A percentile compares a stretch with the other conserved stretches of the same genome.
Evolutionary conservation across 2,329 filamentous ascomycete species (phyloP).

Genomic region (Aspergillus eucalypticola): DNA sequence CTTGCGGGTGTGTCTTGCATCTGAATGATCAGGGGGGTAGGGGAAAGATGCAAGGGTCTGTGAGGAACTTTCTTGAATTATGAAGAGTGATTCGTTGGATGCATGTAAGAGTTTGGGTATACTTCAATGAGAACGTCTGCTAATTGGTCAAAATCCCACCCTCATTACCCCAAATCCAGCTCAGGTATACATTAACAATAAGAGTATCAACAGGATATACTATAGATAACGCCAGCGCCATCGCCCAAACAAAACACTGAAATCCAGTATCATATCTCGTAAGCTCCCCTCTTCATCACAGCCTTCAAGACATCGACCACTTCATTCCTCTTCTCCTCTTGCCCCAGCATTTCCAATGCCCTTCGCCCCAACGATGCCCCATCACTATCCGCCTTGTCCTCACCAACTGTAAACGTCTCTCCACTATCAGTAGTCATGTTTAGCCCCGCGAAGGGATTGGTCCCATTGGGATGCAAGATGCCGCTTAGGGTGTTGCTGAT

Average conservation of each 20-base stretch:
- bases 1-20: too few relatives aligned
- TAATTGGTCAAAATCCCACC: too few relatives aligned
- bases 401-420: background rate
- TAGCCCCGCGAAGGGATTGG: slow-evolving; percentile 13
- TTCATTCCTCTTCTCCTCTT: slow-evolving; percentile 19
- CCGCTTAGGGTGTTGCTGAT: slow-evolving; percentile 34
- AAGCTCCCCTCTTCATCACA: background rate
- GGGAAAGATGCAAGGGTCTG: too few relatives aligned
- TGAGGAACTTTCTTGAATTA: too few relatives aligned
- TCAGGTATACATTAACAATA: background rate
- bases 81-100: too few relatives aligned
- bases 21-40: too few relatives aligned
- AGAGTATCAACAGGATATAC: background rate
- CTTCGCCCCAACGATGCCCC: slow-evolving; percentile 8
- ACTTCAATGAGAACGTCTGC: too few relatives aligned
- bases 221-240: background rate
- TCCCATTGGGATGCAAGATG: slow-evolving; percentile 19
- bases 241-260: background rate
- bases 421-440: background rate
- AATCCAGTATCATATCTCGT: background rate
- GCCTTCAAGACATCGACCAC: slow-evolving; percentile 17
- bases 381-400: background rate
- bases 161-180: background rate
- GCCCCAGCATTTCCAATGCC: slow-evolving; percentile 11
- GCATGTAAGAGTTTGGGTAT: too few relatives aligned